Evolutionary conservation across 2,329 filamentous ascomycete species (phyloP).

Genomic region (Fusarium metavorans): DNA sequence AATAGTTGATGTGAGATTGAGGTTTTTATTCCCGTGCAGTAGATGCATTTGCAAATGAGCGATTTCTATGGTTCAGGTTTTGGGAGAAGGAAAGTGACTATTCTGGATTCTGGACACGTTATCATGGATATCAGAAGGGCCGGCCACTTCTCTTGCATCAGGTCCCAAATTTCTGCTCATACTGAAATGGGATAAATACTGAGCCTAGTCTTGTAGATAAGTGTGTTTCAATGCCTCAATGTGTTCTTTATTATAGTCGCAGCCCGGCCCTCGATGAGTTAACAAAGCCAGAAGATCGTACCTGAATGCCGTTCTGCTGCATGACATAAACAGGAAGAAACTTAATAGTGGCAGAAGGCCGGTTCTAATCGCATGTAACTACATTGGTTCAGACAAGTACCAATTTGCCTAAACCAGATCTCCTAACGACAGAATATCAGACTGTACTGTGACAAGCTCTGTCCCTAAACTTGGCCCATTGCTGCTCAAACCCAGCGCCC

Average conservation of each 20-base stretch:
- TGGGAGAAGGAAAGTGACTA: not conserved
- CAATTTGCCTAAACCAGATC: not conserved
- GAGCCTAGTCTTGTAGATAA: not conserved
- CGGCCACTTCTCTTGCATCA: not conserved
- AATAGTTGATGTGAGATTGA: not conserved
- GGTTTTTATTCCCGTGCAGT: not conserved
- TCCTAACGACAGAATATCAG: not conserved
- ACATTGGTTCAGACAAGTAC: not conserved
- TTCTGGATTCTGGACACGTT: not conserved
- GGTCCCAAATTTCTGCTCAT: not conserved
- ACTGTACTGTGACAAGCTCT: not conserved
- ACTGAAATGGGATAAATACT: not conserved
- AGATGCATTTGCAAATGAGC: not conserved
- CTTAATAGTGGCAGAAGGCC: no score
- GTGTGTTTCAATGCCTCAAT: no score
- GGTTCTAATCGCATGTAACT: no score
- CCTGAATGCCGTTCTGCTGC: not conserved
- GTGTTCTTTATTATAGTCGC: no score
- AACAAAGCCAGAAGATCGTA: no score
- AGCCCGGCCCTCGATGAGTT: no score
- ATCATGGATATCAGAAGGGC: not conserved
- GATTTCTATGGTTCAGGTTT: not conserved
- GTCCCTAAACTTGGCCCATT: not conserved
- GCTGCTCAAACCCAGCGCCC: not conserved
- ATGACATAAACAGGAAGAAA: not conserved